Evolutionary conservation across 345 rosid species (phyloP), one percentile per base, ranked within the genome.

Genomic region (Brassica nigra): DNA sequence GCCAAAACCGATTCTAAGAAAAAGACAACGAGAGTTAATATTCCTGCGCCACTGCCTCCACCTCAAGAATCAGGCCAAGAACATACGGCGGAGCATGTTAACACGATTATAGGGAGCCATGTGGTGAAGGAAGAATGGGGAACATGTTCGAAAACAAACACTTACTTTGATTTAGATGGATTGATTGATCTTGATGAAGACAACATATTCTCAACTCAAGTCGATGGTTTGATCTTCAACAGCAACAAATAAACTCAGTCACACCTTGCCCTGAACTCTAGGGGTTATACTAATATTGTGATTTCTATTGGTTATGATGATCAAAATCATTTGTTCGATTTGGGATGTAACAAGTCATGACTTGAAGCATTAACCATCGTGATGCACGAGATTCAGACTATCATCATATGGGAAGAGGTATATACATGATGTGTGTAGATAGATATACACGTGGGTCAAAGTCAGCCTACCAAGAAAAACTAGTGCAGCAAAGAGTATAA

Each of bases 81-180:
- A 15, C 29, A 63, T 36, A 44, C 29, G 14, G 61, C 5, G 62
- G 79, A 75, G 39, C 11, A 54, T 33, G 79, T 28, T 37, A 75
- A 80, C 71, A 49, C 10, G 28, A 16, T 61, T 47, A 49, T 61
- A 49, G 75, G 54, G 34, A 76, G 66, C 70, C 77, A 71, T 1
- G 34, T 28, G 44, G 80, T 71, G 74, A 81, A 81, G 59, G 80
- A 81, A 70, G 84, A 81, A 71, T 76, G 77, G 80, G 77, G 80
- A 66, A 76, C 84, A 71, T 6, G 77, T 71, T 81, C 80, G 12
- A 76, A 81, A 54, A 28, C 80, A 49, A 47, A 71, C 16, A 76
- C 80, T 66, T 76, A 81, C 63, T 81, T 81, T 66, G 58, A 81
- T 47, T 66, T 81, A 3, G 84, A 81, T 2, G 77, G 77, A 71